These are phyloP conservation scores for Fusarium dimerum DNA, from an alignment of 2,329 filamentous ascomycete genomes.

Conservation along the genomic window DNA sequence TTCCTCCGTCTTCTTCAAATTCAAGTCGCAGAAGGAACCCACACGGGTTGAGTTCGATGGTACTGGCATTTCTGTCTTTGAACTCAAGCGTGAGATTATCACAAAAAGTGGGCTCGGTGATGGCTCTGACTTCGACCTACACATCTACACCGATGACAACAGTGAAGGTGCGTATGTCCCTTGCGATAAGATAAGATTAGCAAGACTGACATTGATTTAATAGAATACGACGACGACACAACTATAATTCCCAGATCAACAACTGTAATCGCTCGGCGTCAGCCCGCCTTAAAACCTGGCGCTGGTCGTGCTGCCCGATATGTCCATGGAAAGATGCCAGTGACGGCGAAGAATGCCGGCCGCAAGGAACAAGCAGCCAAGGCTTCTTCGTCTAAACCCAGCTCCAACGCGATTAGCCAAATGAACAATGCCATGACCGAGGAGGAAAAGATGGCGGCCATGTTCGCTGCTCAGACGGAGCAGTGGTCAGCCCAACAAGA, in stretches of 20 bases:
- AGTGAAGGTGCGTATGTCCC: constrained; percentile 72
- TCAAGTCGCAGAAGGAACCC: constrained; percentile 97
- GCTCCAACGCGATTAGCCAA: constrained; percentile 59
- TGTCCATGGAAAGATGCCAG: constrained; percentile 93
- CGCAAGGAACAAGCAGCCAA: constrained; percentile 66
- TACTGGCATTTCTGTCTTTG: constrained; percentile 96
- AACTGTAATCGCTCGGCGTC: constrained; percentile 83
- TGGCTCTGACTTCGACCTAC: constrained; percentile 93
- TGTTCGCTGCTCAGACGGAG: constrained; percentile 86
- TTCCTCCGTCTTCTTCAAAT: constrained; percentile 99
- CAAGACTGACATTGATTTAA: constrained; percentile 28
- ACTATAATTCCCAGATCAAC: constrained; percentile 96
- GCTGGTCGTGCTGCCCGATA: constrained; percentile 92
- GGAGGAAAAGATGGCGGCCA: constrained; percentile 89
- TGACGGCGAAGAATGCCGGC: constrained; percentile 78
- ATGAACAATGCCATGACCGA: constrained; percentile 84
- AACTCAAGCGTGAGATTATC: constrained; percentile 98
- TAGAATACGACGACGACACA: constrained; percentile 97
- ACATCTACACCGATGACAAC: constrained; percentile 89
- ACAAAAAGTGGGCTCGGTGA: constrained; percentile 90
- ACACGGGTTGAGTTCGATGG: constrained; percentile 95
- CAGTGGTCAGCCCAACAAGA: constrained; percentile 94
- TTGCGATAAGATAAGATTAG: not conserved
- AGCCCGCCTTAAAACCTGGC: constrained; percentile 81
- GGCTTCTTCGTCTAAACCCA: constrained; percentile 53